Evolutionary conservation across 352 stramenopile genomes (phyloP).

Genomic region (Achlya hypogyna): DNA sequence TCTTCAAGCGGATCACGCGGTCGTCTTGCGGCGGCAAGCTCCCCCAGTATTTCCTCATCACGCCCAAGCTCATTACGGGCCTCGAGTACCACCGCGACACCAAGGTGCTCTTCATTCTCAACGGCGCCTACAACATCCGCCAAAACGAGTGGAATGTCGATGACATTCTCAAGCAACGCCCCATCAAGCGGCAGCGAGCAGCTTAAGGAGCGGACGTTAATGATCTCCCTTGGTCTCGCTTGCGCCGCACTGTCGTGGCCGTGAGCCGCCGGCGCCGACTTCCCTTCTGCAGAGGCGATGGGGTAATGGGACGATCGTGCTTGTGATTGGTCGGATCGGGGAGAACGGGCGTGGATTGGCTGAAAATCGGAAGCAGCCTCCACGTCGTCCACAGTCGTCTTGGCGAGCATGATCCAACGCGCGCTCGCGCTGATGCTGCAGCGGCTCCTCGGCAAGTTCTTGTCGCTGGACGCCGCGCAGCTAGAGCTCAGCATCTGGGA

Average conservation of each 20-base stretch:
- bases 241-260: too few species aligned
- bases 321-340: slow-evolving; percentile 2
- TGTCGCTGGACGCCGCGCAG: slow-evolving; percentile 81
- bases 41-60: slow-evolving; percentile 86
- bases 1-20: slow-evolving; percentile 83
- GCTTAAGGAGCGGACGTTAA: not conserved
- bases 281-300: too few species aligned
- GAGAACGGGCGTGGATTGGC: slow-evolving; percentile 7
- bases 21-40: slow-evolving; percentile 79
- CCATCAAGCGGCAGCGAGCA: slow-evolving; percentile 1
- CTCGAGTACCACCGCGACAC: slow-evolving; percentile 79
- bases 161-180: slow-evolving; percentile 31
- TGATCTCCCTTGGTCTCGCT: not conserved
- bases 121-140: slow-evolving; percentile 74
- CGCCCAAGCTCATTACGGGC: slow-evolving; percentile 80
- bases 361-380: slow-evolving; percentile 13
- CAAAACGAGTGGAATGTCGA: slow-evolving; percentile 65
- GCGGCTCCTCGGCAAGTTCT: slow-evolving; percentile 81
- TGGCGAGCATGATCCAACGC: slow-evolving; percentile 57
- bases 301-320: too few species aligned
- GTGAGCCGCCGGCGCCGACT: too few species aligned
- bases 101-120: slow-evolving; percentile 83
- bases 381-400: not conserved
- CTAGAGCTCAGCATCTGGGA: slow-evolving; percentile 79
- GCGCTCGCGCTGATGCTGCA: slow-evolving; percentile 76